A percentile compares a stretch with the other conserved stretches of the same genome.
phyloP scores from a whole-genome alignment of 306 rosid species.

The Cucumis hystrix region DNA sequence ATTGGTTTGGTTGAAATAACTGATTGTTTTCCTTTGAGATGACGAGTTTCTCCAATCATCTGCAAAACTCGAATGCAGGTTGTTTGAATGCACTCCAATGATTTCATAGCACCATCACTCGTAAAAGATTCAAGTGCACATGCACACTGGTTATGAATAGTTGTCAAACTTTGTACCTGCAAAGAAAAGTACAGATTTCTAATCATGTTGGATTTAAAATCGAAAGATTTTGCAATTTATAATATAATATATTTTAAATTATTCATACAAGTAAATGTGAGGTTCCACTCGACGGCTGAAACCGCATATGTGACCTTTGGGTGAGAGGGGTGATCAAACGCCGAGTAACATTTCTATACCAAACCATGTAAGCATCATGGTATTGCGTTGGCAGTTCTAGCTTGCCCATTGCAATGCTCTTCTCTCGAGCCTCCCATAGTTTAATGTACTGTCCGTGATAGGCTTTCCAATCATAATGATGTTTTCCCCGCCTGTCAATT shows the following conservation, averaged over 20 bases:
- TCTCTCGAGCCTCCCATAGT: conserved; percentile 6
- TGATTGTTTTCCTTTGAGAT: conserved; percentile 9
- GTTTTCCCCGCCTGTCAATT: conserved; percentile 14
- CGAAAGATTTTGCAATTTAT: not conserved
- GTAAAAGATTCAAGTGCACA: conserved; percentile 2
- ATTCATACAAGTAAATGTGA: conserved; percentile 10
- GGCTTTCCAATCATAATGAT: conserved; percentile 12
- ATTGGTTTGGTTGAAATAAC: not conserved
- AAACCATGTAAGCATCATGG: conserved; percentile 15
- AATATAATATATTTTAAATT: not conserved
- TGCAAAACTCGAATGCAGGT: conserved; percentile 9
- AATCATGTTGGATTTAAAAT: not conserved
- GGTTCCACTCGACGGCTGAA: conserved; percentile 17
- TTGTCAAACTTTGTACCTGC: conserved; percentile 13
- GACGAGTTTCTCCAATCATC: conserved; percentile 15
- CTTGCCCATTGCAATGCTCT: conserved; percentile 7
- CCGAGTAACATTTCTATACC: conserved; percentile 13
- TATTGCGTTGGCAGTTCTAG: conserved; percentile 7
- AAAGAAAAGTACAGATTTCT: not conserved
- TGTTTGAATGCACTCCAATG: conserved; percentile 7
- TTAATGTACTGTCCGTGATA: conserved; percentile 7
- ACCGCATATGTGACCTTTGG: conserved; percentile 14
- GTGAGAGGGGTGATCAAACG: conserved; percentile 15
- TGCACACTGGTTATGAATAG: conserved; percentile 14
- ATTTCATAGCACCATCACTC: conserved; percentile 1